Evolutionary conservation across 306 rosid genomes (phyloP), one percentile per base, ranked within the genome.

Genomic region (Pyrus communis): DNA sequence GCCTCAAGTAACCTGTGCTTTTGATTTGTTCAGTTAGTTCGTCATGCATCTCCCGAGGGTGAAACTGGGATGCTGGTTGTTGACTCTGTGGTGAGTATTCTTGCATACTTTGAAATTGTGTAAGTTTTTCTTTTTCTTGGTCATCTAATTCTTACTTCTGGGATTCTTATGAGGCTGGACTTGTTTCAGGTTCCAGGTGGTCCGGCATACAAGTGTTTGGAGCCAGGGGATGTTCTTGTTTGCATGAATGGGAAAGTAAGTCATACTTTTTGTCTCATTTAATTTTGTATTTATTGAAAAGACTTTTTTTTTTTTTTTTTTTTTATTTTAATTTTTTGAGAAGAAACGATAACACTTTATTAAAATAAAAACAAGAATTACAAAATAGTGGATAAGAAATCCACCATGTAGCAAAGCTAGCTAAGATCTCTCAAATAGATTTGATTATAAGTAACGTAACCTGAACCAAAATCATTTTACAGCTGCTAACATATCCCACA

Each of bases 1-100:
- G 59, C 81, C 55, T 66, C 64, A 67, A 35, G 61, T 74, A 75
- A 59, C 80, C 78, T 69, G n/a, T 22, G 38, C 21, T 51, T 85
- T 78, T 76, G 70, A 77, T 77, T 85, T 76, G 77, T 83, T 82
- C 78, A 95, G 98, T 85, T 89, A 71, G 98, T 95, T 43, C 83
- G 97, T 0, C 86, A 86, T 82, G 95, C 93, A 67, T 92, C 98
- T 86, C 91, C 91, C 25, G 75, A 57, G 27, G 76, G 86, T 75
- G 98, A 95, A 86, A 95, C 97, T 82, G 98, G 98, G 82, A 95
- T 95, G 97, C 98, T 90, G 76, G 96, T 95, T 75, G 97, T 95
- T 75, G 98, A 95, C 70, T 90, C 96, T 57, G 96, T 86, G 89
- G 98, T 95, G 75, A 86, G 93, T 75, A 79, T 67, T 69, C 69